Base-by-base conservation (phyloP, 257 asterid genomes). In the Agastache rugosa region DNA sequence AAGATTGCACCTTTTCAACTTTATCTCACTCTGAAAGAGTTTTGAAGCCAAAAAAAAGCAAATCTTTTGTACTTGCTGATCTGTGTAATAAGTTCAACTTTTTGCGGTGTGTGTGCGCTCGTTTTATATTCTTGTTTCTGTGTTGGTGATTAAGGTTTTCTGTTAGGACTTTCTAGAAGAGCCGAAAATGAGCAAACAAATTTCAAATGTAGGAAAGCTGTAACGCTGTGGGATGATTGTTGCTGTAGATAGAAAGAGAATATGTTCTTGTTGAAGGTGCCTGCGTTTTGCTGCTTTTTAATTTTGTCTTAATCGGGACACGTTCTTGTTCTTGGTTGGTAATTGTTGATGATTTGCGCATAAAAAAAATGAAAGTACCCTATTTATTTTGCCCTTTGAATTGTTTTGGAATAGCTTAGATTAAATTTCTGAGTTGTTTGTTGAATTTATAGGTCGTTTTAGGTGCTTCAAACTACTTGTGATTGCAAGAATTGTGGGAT, bases 1-100 rank as follows among this genome's bases (percentile, higher is more conserved):
- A 87, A 82, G 81, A 64, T 79, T 86, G 85, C 81, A 76, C 80
- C 82, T 86, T 87, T 80, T 67, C 73, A 79, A 81, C 77, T 77
- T 82, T 76, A 72, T 51, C 54, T 41, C 67, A 37, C 41, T 67
- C 63, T 48, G 51, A 51, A 65, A 81, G 78, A 71, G 75, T 75
- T 66, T 67, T 53, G 74, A 79, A 80, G 63, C 74, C 80, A 81
- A 77, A 72, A 81, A 77, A 72, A 73, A 35, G 72, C 76, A 62
- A 74, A 42, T 67, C 82, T 83, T 79, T 80, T 79, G 85, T 80
- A 72, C 85, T 80, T 74, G 15, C 76, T 72, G 67, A 73, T 80
- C 81, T 48, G 79, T 71, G 75, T 72, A 66, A 59, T 73, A 35
- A 82, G 81, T 67, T 65, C 72, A 74, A 73, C 81, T n/a, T 76